These are phyloP conservation scores for Telopea speciosissima DNA, from an alignment of 177 flowering plant genomes.

Conservation along the genomic window DNA sequence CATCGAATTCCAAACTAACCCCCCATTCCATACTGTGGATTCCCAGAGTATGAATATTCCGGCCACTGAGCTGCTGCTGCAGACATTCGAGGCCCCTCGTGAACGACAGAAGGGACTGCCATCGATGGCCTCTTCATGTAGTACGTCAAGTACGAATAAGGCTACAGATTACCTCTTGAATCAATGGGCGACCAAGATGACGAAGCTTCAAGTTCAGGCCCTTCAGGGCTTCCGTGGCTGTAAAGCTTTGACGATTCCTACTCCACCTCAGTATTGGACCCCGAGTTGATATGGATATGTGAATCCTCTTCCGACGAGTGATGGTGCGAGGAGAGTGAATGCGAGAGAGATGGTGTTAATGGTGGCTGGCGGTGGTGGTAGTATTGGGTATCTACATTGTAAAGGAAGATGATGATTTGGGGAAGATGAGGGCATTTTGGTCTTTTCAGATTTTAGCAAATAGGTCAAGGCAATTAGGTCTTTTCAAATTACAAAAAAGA, in stretches of 20 bases:
- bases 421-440: no score
- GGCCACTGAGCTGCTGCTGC: constrained; percentile 21
- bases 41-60: constrained; percentile 20
- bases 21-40: constrained; percentile 28
- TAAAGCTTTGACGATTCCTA: constrained; percentile 31
- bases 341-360: constrained; percentile 31
- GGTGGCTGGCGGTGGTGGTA: no score
- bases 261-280: constrained; percentile 39
- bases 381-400: no score
- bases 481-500: no score
- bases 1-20: constrained; percentile 41
- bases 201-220: constrained; percentile 5
- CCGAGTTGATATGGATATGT: constrained; percentile 41
- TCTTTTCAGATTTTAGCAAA: no score
- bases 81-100: constrained; percentile 34
- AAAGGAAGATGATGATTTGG: no score
- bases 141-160: constrained; percentile 26
- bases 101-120: constrained; percentile 32
- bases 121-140: constrained; percentile 56
- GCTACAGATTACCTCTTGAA: constrained; percentile 25
- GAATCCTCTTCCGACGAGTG: constrained; percentile 20
- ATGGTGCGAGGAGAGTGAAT: constrained; percentile 19
- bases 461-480: no score
- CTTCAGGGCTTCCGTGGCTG: constrained; percentile 18
- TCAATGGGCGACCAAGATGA: constrained; percentile 11